Percentiles rank a stretch among this genome's conserved stretches.
These are phyloP conservation scores for Fusarium tupiense DNA, from an alignment of 2,329 filamentous ascomycete species.

Conservation along the genomic window DNA sequence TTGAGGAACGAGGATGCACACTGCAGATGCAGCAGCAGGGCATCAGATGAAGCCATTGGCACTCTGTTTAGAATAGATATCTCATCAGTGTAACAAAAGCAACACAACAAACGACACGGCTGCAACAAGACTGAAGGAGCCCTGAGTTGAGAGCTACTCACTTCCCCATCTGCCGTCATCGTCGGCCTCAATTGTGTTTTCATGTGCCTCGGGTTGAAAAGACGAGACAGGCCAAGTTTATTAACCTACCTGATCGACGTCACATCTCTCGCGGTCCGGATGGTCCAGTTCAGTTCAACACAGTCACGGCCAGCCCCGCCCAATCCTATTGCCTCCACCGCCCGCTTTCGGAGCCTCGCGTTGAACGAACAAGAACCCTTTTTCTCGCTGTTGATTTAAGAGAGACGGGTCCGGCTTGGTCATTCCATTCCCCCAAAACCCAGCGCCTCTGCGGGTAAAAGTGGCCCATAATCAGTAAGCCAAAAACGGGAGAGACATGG, in stretches of 20 bases:
- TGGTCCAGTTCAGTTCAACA: slow-evolving; percentile 4
- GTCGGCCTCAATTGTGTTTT: slow-evolving; percentile 34
- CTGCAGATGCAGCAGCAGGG: not conserved
- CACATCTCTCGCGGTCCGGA: slow-evolving; percentile 19
- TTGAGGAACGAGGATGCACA: not conserved
- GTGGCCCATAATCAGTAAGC: slow-evolving; percentile 35
- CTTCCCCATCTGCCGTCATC: slow-evolving; percentile 30
- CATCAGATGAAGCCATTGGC: slow-evolving; percentile 16
- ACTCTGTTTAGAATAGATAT: not conserved
- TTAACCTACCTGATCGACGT: slow-evolving; percentile 39
- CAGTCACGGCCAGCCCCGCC: slow-evolving; percentile 7
- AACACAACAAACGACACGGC: not conserved
- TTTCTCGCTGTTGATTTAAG: slow-evolving; percentile 3
- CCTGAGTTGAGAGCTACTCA: not conserved
- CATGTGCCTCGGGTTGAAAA: slow-evolving; percentile 28
- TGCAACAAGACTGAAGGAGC: slow-evolving; percentile 25
- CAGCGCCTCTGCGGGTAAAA: slow-evolving; percentile 42
- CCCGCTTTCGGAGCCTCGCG: slow-evolving; percentile 46
- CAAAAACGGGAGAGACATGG: slow-evolving; percentile 17
- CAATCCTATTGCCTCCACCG: slow-evolving; percentile 35
- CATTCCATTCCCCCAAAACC: slow-evolving; percentile 35
- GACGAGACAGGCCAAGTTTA: slow-evolving; percentile 16
- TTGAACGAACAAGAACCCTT: slow-evolving; percentile 15
- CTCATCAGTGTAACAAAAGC: slow-evolving; percentile 3
- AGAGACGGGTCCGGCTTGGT: slow-evolving; percentile 27